Percentiles rank a stretch among this genome's conserved stretches.
These are phyloP conservation scores for Hypoxylon sp. DNA, from an alignment of 2,329 filamentous ascomycete genomes.

Conservation along the genomic window DNA sequence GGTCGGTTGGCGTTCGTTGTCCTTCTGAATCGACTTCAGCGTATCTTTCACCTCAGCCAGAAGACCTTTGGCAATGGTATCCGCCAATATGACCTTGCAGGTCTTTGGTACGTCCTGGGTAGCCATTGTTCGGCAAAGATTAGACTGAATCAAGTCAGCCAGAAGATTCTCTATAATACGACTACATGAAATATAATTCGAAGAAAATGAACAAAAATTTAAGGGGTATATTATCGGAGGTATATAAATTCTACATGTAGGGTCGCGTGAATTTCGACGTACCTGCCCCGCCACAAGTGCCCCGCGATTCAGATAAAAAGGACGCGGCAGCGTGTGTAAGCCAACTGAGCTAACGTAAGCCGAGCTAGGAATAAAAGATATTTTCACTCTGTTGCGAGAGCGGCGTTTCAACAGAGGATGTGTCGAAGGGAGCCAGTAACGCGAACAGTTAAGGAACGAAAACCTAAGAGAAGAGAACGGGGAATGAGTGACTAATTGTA, in stretches of 20 bases:
- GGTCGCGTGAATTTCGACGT: conserved; percentile 34
- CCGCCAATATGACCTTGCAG: conserved; percentile 94
- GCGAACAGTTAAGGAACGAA: conserved; percentile 17
- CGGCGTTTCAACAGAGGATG: neutral
- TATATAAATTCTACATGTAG: conserved; percentile 20
- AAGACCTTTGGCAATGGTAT: conserved; percentile 85
- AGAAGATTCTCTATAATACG: conserved; percentile 1
- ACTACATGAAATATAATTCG: conserved; percentile 6
- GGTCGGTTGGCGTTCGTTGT: conserved; percentile 70
- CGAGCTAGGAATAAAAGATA: conserved; percentile 8
- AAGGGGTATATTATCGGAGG: conserved; percentile 4
- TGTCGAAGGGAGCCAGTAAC: conserved; percentile 9
- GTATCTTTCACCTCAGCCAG: conserved; percentile 83
- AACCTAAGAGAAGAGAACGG: conserved; percentile 29
- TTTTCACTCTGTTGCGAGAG: conserved; percentile 6
- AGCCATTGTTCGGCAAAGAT: conserved; percentile 54
- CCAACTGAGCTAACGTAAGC: conserved; percentile 12
- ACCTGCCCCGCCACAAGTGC: conserved; percentile 43
- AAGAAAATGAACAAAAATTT: neutral
- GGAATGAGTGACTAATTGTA: conserved; percentile 43
- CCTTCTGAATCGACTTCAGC: conserved; percentile 76
- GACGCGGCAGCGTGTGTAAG: conserved; percentile 18
- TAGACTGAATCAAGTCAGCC: conserved; percentile 23
- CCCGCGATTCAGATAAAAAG: conserved; percentile 41
- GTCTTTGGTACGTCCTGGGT: conserved; percentile 67